These are phyloP conservation scores for Tylopilus rubrobrunneus DNA, from an alignment of 768 basidiomycete species.

Conservation along the genomic window DNA sequence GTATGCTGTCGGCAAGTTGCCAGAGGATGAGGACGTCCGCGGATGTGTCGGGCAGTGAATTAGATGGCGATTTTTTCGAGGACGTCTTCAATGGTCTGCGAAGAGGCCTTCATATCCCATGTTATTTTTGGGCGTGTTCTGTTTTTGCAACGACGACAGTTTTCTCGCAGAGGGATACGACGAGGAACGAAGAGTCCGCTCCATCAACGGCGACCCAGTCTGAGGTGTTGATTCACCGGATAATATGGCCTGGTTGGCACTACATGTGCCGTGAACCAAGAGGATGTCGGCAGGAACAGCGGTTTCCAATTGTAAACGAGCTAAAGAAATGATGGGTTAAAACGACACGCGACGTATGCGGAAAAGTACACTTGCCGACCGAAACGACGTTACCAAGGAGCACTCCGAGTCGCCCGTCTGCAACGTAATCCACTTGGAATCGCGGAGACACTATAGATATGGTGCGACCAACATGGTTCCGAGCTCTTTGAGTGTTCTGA, in stretches of 20 bases:
- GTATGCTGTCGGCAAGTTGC: not conserved
- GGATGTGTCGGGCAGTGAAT: conserved; percentile 74
- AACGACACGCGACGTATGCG: not conserved
- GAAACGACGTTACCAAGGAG: conserved; percentile 90
- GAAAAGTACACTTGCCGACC: conserved; percentile 51
- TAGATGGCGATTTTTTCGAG: conserved; percentile 81
- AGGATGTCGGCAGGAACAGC: conserved; percentile 91
- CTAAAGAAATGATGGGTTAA: conserved; percentile 31
- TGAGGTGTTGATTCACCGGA: conserved; percentile 91
- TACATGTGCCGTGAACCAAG: conserved; percentile 84
- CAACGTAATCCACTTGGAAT: conserved; percentile 73
- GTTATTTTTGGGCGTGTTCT: not conserved
- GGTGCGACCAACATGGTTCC: conserved; percentile 94
- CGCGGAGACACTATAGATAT: conserved; percentile 78
- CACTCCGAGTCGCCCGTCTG: conserved; percentile 83
- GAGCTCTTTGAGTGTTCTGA: conserved; percentile 91
- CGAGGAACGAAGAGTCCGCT: not conserved
- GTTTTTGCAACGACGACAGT: not conserved
- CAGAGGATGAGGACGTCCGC: conserved; percentile 64
- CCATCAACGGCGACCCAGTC: conserved; percentile 85
- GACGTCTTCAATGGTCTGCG: conserved; percentile 90
- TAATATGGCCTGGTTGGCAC: conserved; percentile 99
- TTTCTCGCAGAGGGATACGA: not conserved
- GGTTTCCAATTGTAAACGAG: conserved; percentile 72
- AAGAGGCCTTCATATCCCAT: conserved; percentile 53